A percentile compares a stretch with the other conserved stretches of the same genome.
These are phyloP conservation scores for Lotus japonicus DNA, from an alignment of 306 rosid genomes.

Conservation along the genomic window DNA sequence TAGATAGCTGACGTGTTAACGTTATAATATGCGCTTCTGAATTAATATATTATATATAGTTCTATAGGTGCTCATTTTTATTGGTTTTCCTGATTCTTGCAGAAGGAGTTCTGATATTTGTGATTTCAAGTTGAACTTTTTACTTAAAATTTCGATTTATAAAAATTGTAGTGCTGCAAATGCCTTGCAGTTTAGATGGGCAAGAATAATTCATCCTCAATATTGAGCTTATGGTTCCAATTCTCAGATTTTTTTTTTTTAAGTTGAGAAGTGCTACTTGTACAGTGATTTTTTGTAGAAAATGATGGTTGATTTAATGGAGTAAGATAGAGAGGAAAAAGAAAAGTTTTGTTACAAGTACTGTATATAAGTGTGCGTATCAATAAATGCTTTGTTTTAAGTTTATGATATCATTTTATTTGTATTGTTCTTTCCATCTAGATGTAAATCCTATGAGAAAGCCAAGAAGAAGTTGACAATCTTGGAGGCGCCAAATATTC, in stretches of 20 bases:
- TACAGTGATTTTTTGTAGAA: too few relatives aligned
- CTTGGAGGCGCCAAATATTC: slow-evolving; percentile 74
- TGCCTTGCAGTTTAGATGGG: background rate
- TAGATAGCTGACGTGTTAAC: too few relatives aligned
- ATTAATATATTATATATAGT: too few relatives aligned
- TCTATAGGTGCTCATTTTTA: background rate
- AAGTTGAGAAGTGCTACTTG: too few relatives aligned
- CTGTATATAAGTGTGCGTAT: too few relatives aligned
- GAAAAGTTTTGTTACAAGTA: too few relatives aligned
- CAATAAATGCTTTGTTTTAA: background rate
- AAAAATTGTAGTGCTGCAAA: background rate
- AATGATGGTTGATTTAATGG: too few relatives aligned
- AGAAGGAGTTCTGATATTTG: background rate
- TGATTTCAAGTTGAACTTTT: background rate
- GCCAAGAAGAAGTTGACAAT: slow-evolving; percentile 70
- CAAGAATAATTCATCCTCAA: background rate
- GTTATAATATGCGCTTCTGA: too few relatives aligned
- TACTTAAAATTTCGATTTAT: background rate
- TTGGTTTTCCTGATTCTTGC: background rate
- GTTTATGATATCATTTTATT: slow-evolving; percentile 1
- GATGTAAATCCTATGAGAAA: slow-evolving; percentile 75
- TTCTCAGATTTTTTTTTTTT: too few relatives aligned
- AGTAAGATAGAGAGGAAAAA: too few relatives aligned
- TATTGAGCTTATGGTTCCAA: background rate
- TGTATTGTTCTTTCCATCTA: slow-evolving; percentile 15